Evolutionary conservation across 2,329 filamentous ascomycete genomes (phyloP).

Genomic region (Aspergillus niger): DNA sequence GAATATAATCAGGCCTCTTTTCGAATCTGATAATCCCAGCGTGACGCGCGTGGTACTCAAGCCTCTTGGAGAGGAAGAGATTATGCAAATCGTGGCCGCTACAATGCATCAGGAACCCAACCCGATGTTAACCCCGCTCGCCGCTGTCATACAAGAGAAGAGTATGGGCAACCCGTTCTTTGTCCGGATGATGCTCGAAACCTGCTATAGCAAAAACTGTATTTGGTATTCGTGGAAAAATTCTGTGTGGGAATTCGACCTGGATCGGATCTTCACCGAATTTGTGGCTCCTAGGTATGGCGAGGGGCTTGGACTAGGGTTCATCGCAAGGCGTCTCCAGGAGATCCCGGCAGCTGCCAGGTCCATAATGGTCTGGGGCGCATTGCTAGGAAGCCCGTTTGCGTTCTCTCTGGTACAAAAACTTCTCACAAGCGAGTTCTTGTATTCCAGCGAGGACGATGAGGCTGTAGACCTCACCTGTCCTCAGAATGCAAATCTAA

Average conservation of each 20-base stretch:
- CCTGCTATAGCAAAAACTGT: constrained; percentile 81
- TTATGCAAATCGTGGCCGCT: constrained; percentile 76
- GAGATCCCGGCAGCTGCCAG: constrained; percentile 75
- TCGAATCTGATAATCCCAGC: constrained; percentile 54
- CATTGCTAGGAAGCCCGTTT: constrained; percentile 78
- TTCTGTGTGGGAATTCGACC: constrained; percentile 78
- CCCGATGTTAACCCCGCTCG: constrained; percentile 74
- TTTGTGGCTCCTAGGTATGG: constrained; percentile 79
- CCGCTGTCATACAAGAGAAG: constrained; percentile 84
- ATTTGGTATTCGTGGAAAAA: constrained; percentile 89
- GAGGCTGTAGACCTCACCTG: constrained; percentile 38
- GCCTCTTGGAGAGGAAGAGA: constrained; percentile 76
- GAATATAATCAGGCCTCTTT: constrained; percentile 42
- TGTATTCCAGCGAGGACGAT: constrained; percentile 56
- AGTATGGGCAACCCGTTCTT: constrained; percentile 88
- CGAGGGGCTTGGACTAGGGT: constrained; percentile 77
- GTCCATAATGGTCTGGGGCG: constrained; percentile 81
- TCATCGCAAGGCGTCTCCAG: constrained; percentile 74
- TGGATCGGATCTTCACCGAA: constrained; percentile 82
- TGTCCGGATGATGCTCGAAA: constrained; percentile 85
- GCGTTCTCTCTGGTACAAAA: constrained; percentile 79
- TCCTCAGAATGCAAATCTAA: constrained; percentile 48
- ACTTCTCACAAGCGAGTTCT: constrained; percentile 74
- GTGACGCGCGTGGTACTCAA: constrained; percentile 71
- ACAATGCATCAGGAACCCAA: constrained; percentile 72